Conservation (phyloP, 2,329 filamentous ascomycete species). For the Penicillium sp. region DNA sequence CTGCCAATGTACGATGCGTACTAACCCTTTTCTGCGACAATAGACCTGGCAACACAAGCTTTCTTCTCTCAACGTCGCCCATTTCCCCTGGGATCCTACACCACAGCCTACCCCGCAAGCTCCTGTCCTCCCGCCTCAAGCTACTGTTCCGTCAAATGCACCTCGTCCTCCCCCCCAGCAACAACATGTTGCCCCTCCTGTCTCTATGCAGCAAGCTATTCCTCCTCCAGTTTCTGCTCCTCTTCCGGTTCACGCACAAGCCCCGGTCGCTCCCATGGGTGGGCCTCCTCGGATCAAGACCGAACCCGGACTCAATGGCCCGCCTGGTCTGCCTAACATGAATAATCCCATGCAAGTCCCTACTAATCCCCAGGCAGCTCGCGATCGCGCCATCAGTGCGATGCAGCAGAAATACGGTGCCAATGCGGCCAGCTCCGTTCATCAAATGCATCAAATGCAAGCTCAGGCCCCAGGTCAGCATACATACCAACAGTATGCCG, state of each 20-base stretch:
- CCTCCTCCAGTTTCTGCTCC: conserved; percentile 32
- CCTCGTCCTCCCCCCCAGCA: conserved; percentile 35
- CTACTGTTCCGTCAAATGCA: conserved; percentile 48
- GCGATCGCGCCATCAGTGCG: conserved; percentile 55
- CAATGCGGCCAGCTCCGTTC: conserved; percentile 44
- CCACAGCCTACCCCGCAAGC: conserved; percentile 55
- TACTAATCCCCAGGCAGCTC: conserved; percentile 49
- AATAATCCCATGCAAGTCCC: conserved; percentile 38
- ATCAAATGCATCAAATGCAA: conserved; percentile 48
- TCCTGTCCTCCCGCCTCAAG: conserved; percentile 39
- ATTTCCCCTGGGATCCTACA: conserved; percentile 94
- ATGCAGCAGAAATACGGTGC: conserved; percentile 51
- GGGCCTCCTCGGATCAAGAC: conserved; percentile 52
- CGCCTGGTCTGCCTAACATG: conserved; percentile 33
- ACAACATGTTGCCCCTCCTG: conserved; percentile 39
- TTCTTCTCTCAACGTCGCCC: conserved; percentile 77
- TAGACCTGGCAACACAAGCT: conserved; percentile 96
- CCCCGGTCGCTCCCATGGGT: conserved; percentile 31
- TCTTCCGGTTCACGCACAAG: conserved; percentile 26
- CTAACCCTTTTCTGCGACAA: conserved; percentile 7
- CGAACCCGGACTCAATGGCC: conserved; percentile 50
- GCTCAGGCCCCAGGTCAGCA: conserved; percentile 42
- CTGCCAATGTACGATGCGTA: not conserved
- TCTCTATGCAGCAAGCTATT: conserved; percentile 35
- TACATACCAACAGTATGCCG: conserved; percentile 29